A percentile compares a stretch with the other conserved stretches of the same genome.
Evolutionary conservation across 1,284 basidiomycete species (phyloP).

Genomic region (Exobasidium rhododendri): DNA sequence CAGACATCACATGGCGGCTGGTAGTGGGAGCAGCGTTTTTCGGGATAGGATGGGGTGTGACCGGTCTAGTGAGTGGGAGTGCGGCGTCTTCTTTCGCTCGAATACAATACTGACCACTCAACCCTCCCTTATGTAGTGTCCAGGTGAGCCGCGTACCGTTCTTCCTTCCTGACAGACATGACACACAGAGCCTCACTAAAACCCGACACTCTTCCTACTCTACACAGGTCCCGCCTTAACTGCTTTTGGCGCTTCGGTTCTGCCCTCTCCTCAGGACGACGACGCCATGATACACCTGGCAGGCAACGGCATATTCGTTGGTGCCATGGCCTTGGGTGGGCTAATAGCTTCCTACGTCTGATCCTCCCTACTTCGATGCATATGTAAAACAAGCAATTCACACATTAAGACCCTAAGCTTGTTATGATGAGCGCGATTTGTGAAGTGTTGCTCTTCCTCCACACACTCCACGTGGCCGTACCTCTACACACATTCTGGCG

Average conservation of each 20-base stretch:
- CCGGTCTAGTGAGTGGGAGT: constrained; percentile 20
- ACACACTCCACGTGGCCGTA: too few species aligned
- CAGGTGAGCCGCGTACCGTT: too few species aligned
- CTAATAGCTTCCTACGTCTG: constrained; percentile 15
- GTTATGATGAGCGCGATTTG: too few species aligned
- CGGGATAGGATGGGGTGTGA: constrained; percentile 51
- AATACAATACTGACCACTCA: not conserved
- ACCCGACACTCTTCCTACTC: not conserved
- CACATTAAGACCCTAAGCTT: too few species aligned
- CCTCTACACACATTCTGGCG: too few species aligned
- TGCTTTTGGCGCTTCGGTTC: constrained; percentile 18
- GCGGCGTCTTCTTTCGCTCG: too few species aligned
- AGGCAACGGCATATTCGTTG: constrained; percentile 6
- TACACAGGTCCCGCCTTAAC: constrained; percentile 35
- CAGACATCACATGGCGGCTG: constrained; percentile 32
- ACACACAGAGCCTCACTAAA: too few species aligned
- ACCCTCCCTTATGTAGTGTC: not conserved
- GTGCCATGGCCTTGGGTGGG: constrained; percentile 28
- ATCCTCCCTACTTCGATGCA: too few species aligned
- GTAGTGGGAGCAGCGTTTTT: constrained; percentile 44
- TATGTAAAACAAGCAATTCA: too few species aligned
- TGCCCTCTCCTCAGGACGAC: constrained; percentile 4
- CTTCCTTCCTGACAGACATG: too few species aligned
- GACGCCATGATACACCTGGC: constrained; percentile 18
- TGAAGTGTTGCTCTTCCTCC: not conserved